A percentile compares a stretch with the other conserved stretches of the same genome.
Conservation (phyloP, 805 yeast species). For the Kuraishia ogatae region DNA sequence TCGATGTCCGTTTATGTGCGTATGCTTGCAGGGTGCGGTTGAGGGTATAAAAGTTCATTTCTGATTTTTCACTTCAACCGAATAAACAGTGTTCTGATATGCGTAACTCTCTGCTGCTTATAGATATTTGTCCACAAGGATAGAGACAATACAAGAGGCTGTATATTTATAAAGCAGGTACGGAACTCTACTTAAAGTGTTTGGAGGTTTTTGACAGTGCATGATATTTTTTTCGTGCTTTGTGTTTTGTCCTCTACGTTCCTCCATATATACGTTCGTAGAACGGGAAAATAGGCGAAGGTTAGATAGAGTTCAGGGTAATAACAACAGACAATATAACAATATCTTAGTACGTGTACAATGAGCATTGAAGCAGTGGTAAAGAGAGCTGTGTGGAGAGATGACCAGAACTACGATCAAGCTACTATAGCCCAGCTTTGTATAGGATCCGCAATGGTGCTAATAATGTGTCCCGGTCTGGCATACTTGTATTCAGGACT, state of each 20-base stretch:
- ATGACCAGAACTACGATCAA: conserved; percentile 26
- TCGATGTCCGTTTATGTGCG: neutral
- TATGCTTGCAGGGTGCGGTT: neutral
- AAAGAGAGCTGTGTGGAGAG: conserved; percentile 10
- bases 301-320: no score
- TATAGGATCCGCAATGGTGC: conserved; percentile 60
- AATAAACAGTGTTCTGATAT: no score
- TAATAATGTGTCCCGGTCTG: conserved; percentile 92
- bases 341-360: neutral
- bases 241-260: neutral
- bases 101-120: no score
- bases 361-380: neutral
- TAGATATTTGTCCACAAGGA: no score
- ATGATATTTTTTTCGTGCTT: neutral
- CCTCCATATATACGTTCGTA: no score
- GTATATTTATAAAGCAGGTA: neutral
- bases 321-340: neutral
- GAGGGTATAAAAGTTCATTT: neutral
- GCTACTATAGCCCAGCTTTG: conserved; percentile 44
- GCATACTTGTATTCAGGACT: conserved; percentile 89
- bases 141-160: neutral
- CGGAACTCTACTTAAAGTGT: neutral
- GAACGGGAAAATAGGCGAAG: no score
- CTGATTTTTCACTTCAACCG: neutral
- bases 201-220: neutral